A percentile compares a stretch with the other conserved stretches of the same genome.
These are phyloP conservation scores for Triticum aestivum DNA, from an alignment of 176 grass and related monocot genomes.

Conservation along the genomic window IWGSC_CS_RefSeq_v2.1 NC_057813.1:360834429-360834928, in stretches of 20 bases:
- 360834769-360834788: not conserved
- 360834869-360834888: not conserved
- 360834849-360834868: not conserved
- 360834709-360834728: constrained; percentile 47
- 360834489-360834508: not conserved
- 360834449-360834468: constrained; percentile 90
- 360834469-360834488: constrained; percentile 51
- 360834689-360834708: constrained; percentile 81
- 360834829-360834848: not conserved
- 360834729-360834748: constrained; percentile 56
- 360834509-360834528: not conserved
- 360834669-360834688: constrained; percentile 66
- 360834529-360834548: constrained; percentile 14
- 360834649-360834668: constrained; percentile 91
- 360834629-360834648: constrained; percentile 60
- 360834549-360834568: constrained; percentile 64
- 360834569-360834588: constrained; percentile 54
- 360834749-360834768: not conserved
- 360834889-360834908: not conserved
- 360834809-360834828: not conserved
- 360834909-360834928: too few species aligned
- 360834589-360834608: constrained; percentile 56
- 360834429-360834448: constrained; percentile 88
- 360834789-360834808: not conserved
- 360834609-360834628: constrained; percentile 61